Conservation (phyloP, 1,139 yeast genomes). For the Magnusiomyces suaveolens region DNA sequence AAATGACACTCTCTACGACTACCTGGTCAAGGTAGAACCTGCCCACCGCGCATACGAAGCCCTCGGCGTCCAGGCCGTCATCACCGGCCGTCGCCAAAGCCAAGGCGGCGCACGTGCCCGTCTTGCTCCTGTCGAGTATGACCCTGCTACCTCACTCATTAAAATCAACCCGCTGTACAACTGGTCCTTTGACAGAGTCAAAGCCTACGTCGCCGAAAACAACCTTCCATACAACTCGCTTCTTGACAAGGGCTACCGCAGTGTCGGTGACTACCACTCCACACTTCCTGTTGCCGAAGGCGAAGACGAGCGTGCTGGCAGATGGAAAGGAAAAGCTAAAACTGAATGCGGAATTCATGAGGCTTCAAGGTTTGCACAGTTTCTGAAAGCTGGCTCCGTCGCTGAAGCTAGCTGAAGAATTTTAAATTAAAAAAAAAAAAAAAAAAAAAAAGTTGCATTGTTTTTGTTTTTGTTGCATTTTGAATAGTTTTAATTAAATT, state of each 20-base stretch:
- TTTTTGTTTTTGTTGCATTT: too few species aligned
- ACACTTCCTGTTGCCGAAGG: conserved; percentile 84
- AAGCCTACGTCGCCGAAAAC: conserved; percentile 55
- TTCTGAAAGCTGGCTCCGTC: too few species aligned
- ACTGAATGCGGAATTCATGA: conserved; percentile 96
- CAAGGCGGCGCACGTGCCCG: conserved; percentile 80
- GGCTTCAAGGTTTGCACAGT: conserved; percentile 61
- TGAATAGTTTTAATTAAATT: too few species aligned
- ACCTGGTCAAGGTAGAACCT: conserved; percentile 85
- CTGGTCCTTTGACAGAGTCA: conserved; percentile 72
- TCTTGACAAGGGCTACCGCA: conserved; percentile 77
- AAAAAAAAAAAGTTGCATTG: too few species aligned
- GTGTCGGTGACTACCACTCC: conserved; percentile 94
- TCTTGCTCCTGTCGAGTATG: conserved; percentile 71
- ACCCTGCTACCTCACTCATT: conserved; percentile 55
- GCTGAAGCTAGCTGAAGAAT: too few species aligned
- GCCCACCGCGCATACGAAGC: conserved; percentile 73
- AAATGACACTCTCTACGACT: conserved; percentile 77
- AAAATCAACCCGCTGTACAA: conserved; percentile 84
- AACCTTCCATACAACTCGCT: conserved; percentile 79
- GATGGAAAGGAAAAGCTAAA: conserved; percentile 91
- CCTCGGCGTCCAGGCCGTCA: conserved; percentile 64
- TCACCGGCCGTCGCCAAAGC: conserved; percentile 84
- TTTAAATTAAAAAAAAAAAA: too few species aligned
- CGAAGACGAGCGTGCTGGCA: conserved; percentile 90